Evolutionary conservation across 2,329 filamentous ascomycete species (phyloP), one percentile per base, ranked within the genome.

Genomic region (Venturia pyrina): DNA sequence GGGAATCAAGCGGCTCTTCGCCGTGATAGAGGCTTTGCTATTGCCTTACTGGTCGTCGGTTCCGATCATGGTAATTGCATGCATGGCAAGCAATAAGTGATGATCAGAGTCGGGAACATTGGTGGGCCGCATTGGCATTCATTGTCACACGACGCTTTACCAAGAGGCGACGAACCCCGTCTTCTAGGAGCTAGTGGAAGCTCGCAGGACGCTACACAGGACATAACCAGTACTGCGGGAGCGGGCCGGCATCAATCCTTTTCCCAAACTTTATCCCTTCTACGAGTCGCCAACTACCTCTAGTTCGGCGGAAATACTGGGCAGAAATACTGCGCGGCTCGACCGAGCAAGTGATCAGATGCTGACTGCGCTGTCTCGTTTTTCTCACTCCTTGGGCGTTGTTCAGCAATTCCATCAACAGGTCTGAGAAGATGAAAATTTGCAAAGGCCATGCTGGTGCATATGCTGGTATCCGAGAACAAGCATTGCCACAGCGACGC

Each of bases 221-320:
- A 59, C 28, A 59, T 28, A 28, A 65, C 63, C 63, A 65, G 15
- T 28, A 60, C 63, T 44, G 63, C 63, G 63, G 63, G 59, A 65
- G 48, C 63, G 50, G 63, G 48, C 50, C 50, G 46, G 48, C 50
- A 61, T 43, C 34, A 40, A 21, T n/a, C 34, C 40, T 32, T 15
- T 43, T 4, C n/a, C 24, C 43, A 62, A 62, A 28, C 15, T 62
- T 34, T 8, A 43, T 43, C 60, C 8, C 11, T 46, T 34, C 37
- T 62, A 21, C 21, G n/a, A 17, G 7, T 46, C 43, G 19, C 17
- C 43, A 44, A 43, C 3, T 28, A 17, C 40, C 21, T 41, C 43
- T 43, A 1, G 2, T 46, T 40, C 1, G 44, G 34, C 11, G 28
- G 2, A 53, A 53, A 1, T 17, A 8, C 48, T 21, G 19, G 13